A percentile compares a stretch with the other conserved stretches of the same genome.
Evolutionary conservation across 179 eudicot genomes (phyloP).

Genomic region (Pouteria campechiana): DNA sequence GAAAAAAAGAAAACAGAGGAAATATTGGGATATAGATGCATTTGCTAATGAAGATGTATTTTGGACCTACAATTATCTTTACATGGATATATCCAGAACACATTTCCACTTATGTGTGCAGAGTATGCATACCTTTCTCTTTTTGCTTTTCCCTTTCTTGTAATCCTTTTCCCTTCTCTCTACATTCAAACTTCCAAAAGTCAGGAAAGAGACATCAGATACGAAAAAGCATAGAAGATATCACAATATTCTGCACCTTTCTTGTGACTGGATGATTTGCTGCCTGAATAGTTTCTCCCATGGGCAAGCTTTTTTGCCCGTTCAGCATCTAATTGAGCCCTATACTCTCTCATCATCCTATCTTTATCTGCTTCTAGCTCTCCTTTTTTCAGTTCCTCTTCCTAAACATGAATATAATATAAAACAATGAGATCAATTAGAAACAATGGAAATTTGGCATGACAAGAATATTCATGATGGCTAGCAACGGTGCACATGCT

Average conservation of each 20-base stretch:
- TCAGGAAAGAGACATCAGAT: background rate
- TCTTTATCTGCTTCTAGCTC: slow-evolving; percentile 98
- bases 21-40: too few relatives aligned
- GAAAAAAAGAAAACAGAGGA: too few relatives aligned
- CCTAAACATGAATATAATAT: slow-evolving; percentile 26
- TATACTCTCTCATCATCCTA: slow-evolving; percentile 92
- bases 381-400: slow-evolving; percentile 85
- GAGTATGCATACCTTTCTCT: slow-evolving; percentile 96
- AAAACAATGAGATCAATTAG: background rate
- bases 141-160: slow-evolving; percentile 70
- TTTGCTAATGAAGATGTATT: too few relatives aligned
- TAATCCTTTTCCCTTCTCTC: slow-evolving; percentile 73
- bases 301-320: slow-evolving; percentile 86
- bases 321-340: slow-evolving; percentile 96
- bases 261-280: slow-evolving; percentile 53
- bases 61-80: too few relatives aligned
- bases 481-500: too few relatives aligned
- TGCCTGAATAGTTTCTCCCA: slow-evolving; percentile 80
- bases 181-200: slow-evolving; percentile 18
- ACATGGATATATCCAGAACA: too few relatives aligned
- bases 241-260: slow-evolving; percentile 28
- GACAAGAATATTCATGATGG: too few relatives aligned
- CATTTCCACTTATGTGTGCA: too few relatives aligned
- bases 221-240: background rate
- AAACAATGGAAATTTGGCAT: background rate